Percentiles rank a stretch among this genome's conserved stretches.
Conservation (phyloP, 1,284 basidiomycete species). For the Cutaneotrichosporon mucoides region DNA sequence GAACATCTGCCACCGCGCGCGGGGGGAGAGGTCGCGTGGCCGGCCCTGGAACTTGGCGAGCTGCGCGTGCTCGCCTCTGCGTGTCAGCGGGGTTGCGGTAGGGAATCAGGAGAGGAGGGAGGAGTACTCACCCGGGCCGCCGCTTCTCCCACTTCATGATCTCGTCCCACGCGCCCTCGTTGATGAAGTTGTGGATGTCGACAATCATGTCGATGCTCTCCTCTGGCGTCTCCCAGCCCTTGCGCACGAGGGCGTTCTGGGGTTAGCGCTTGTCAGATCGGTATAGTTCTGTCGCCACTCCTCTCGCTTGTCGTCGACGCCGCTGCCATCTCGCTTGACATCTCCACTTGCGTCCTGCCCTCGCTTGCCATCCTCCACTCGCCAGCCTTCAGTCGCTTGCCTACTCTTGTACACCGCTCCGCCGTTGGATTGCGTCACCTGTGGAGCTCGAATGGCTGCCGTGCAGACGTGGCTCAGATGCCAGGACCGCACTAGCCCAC, state of each 20-base stretch:
- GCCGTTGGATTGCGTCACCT: too few relatives aligned
- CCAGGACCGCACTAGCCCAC: too few relatives aligned
- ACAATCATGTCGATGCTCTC: constrained; percentile 97
- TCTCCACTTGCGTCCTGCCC: too few relatives aligned
- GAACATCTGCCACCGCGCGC: constrained; percentile 79
- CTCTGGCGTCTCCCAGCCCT: constrained; percentile 97
- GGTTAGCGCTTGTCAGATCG: background rate
- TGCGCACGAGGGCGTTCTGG: constrained; percentile 82
- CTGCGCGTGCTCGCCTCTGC: constrained; percentile 54
- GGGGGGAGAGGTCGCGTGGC: constrained; percentile 74
- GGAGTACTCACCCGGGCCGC: constrained; percentile 48
- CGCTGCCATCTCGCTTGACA: too few relatives aligned
- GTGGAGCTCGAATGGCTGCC: too few relatives aligned
- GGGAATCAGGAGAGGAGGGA: too few relatives aligned
- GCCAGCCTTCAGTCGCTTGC: too few relatives aligned
- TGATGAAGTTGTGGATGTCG: constrained; percentile 95
- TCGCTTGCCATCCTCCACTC: too few relatives aligned
- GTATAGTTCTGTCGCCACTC: too few relatives aligned
- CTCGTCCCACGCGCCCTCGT: constrained; percentile 94
- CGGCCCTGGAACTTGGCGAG: constrained; percentile 83
- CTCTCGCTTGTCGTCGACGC: too few relatives aligned
- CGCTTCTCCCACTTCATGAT: constrained; percentile 89
- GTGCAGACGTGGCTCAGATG: too few relatives aligned
- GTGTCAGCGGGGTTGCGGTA: background rate
- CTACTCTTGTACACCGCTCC: too few relatives aligned